Conservation (phyloP, 1,139 yeast species). For the Kurtzmaniella quercitrusa region DNA sequence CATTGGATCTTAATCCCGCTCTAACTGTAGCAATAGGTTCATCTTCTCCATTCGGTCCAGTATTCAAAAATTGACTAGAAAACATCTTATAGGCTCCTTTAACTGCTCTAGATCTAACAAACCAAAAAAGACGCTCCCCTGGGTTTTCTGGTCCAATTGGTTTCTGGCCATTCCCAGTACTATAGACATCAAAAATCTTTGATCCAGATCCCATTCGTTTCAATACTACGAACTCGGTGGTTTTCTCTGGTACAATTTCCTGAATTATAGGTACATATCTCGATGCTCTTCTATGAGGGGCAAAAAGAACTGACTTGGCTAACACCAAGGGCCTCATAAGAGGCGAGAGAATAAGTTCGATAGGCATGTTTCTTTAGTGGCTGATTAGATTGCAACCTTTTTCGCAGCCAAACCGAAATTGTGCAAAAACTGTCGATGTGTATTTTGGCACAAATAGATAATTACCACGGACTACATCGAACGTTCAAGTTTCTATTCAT, state of each 20-base stretch:
- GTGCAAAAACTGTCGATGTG: not conserved
- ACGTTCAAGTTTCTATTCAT: too few species aligned
- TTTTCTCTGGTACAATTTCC: conserved; percentile 33
- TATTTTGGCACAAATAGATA: not conserved
- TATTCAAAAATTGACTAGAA: conserved; percentile 31
- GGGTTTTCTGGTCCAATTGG: conserved; percentile 37
- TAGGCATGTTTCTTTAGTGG: conserved; percentile 38
- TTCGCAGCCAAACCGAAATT: not conserved
- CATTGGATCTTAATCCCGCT: conserved; percentile 58
- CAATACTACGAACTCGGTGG: conserved; percentile 42
- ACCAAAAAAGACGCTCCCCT: conserved; percentile 43
- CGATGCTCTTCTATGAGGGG: conserved; percentile 55
- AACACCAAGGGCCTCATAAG: conserved; percentile 54
- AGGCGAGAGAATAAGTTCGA: conserved; percentile 55
- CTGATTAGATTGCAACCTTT: not conserved
- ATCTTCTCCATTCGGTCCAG: conserved; percentile 45
- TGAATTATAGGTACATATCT: conserved; percentile 52
- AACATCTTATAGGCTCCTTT: conserved; percentile 62
- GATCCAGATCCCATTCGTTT: conserved; percentile 57
- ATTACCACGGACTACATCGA: too few species aligned
- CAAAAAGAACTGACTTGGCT: conserved; percentile 51
- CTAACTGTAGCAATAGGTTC: conserved; percentile 56
- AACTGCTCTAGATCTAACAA: conserved; percentile 57
- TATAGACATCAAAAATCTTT: conserved; percentile 52
- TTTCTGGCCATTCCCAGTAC: conserved; percentile 31